Evolutionary conservation across 495 filamentous ascomycete genomes (phyloP), one percentile per base, ranked within the genome.

Genomic region (Annulohypoxylon bovei): DNA sequence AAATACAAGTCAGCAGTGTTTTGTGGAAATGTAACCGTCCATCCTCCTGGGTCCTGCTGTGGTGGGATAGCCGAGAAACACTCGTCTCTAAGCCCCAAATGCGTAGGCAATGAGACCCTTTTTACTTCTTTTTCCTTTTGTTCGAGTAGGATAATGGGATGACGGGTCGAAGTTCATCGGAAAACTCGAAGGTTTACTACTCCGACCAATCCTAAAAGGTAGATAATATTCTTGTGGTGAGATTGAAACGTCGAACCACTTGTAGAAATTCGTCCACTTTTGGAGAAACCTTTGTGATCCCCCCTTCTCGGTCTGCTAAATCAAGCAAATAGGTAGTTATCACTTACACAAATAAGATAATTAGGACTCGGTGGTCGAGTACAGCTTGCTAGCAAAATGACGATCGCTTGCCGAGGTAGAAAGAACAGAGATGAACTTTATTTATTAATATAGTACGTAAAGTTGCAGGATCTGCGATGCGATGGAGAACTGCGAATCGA

Each of bases 1-100:
- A 72, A 72, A 68, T 65, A 55, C 55, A 72, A 65, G 70, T 77
- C 62, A 77, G 75, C 72, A 16, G 67, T 75, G 72, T 65, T 73
- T 65, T 62, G 67, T 74, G 62, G 57, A 70, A 49, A 73, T 70
- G 75, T 77, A 77, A 70, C 64, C 57, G 62, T 62, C 75, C 70
- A 63, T 58, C 49, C 23, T 60, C 25, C 35, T 63, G 44, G 65
- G 67, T 49, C 60, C 46, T 68, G 70, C 23, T 54, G 60, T 68
- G 61, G 68, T 63, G 65, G 54, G 49, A 61, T 33, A 58, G 49
- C 56, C 49, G 59, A 65, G 65, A 72, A 64, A 47, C 59, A 67
- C 59, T 68, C 52, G 64, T 65, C 37, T 68, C 50, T 54, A 65
- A 72, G 40, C 54, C 65, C 70, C 65, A 64, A 53, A 50, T 28